Evolutionary conservation across 2,329 filamentous ascomycete species (phyloP), one percentile per base, ranked within the genome.

Genomic region (Shiraia bambusicola): DNA sequence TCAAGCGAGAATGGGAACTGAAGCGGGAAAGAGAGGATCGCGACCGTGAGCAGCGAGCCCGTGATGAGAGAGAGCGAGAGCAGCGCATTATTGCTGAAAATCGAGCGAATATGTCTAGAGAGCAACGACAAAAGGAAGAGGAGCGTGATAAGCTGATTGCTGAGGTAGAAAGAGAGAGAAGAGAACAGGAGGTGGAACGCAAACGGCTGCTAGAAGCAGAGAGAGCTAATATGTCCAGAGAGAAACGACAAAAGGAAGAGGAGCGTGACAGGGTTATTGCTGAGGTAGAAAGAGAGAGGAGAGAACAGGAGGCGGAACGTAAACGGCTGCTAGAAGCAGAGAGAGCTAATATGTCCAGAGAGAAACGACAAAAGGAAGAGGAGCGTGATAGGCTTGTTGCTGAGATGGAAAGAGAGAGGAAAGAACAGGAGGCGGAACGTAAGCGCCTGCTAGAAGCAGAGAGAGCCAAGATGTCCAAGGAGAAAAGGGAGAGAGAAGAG

Each of bases 381-480:
- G 55, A 58, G 19, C 54, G 53, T 9, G 54, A 64, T 13, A 56
- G 53, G 17, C 45, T 59, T 16, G 49, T 64, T 2, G 58, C 40
- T 31, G 58, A 63, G 36, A 63, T 58, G 34, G 49, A 59, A 45
- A 47, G 48, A 11, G 53, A 59, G 48, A 58, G 59, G 45, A 39
- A 59, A 58, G 40, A 51, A 54, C 45, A 51, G 42, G 33, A 54
- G 50, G 45, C 51, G 45, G 42, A 45, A 26, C 39, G 54, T 15
- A 49, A 72, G 28, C 67, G 63, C 14, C 59, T 70, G 35, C 35
- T 69, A 14, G 51, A 49, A 13, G 65, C 67, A 49, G 63, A 67
- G 48, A 69, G 65, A 45, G 60, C 66, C 19, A 69, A 69, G 40
- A 59, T 70, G 34, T 69, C 69, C 39, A 64, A 65, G 40, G 67